Evolutionary conservation across 441 rosid species (phyloP), one percentile per base, ranked within the genome.

Genomic region (Euphorbia celastroides): DNA sequence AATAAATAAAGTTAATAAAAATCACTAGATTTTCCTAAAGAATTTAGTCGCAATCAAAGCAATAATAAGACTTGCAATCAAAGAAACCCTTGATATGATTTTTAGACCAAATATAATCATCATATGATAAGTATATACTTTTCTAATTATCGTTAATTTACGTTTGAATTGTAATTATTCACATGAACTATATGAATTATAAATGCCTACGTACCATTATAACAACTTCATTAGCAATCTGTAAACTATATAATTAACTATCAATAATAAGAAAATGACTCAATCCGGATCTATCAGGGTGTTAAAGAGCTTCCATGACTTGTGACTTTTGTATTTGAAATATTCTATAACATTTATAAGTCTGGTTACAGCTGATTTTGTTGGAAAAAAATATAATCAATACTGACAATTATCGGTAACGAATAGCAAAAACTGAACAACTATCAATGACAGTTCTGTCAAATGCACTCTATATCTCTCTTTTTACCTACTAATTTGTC

Each of bases 51-150:
- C 58, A 42, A 44, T 67, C 64, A 44, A 26, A 27, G 41, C 12
- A 67, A 67, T 67, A 67, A 58, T 46, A 50, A 67, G 64, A 44
- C 70, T 67, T 58, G 70, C 20, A 57, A 67, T 44, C 8, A 12
- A 57, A 67, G 70, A 27, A 51, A 54, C 46, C 11, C 4, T 28
- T 6, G 19, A 57, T 41, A 67, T 67, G 60, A 57, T 67, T 67
- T 56, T 65, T 10, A 19, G 20, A 57, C 57, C 41, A 67, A 2
- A 28, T 27, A 57, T 56, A 56, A 38, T 66, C 36, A 66, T 57
- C 41, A 17, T 57, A 41, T 66, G 41, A 67, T 57, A 42, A 44
- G 65, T 25, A 25, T 17, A 19, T 57, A 54, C 34, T 42, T 28
- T 57, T 41, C 58, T 31, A 64, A 20, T 51, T 19, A 64, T 31